Base-by-base conservation (phyloP, 306 rosid genomes). In the Casuarina equisetifolia region DNA sequence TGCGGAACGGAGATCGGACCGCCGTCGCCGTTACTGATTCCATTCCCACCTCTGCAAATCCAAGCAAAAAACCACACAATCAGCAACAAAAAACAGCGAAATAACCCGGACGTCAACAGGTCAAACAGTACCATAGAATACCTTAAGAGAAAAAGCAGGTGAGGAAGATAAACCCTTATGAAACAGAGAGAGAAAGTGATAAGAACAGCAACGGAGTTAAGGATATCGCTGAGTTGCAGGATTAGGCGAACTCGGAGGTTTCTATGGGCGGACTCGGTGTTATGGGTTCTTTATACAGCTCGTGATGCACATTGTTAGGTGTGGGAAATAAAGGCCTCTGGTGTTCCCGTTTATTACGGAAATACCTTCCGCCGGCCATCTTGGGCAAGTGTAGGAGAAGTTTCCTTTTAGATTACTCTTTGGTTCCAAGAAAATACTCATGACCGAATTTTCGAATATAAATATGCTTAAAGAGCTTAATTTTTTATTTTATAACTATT, bases 21-120 rank as follows among this genome's bases (percentile, higher is more conserved):
- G 90, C 55, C 6, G 82, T 80, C 0, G 89, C 80, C 39, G 82
- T 73, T 16, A 86, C 83, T 17, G 90, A 86, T 25, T 91, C 95
- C 93, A 93, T 89, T 74, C 48, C 77, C 66, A 74, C 78, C 85
- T 80, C 82, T 78, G 85, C 51, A 17, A 85, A 76, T 11, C 68
- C 36, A 45, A 57, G 9, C 50, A 54, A 68, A 72, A 50, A 46
- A 72, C 8, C 48, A 64, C 10, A 13, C 17, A 74, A 12, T 43
- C 12, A 25, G 16, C 3, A 13, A 7, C 19, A 13, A 35, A 43
- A 74, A 54, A 3, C 4, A 74, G 13, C 0, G 53, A 67, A 46
- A 20, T 45, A 16, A 19, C 12, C 72, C 48, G 17, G 49, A 53
- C 20, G n/a, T 19, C 36, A 61, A 62, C 38, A 11, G 67, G 9